Base-by-base conservation (phyloP, 805 yeast species). In the Metschnikowia chrysomelidarum region DNA sequence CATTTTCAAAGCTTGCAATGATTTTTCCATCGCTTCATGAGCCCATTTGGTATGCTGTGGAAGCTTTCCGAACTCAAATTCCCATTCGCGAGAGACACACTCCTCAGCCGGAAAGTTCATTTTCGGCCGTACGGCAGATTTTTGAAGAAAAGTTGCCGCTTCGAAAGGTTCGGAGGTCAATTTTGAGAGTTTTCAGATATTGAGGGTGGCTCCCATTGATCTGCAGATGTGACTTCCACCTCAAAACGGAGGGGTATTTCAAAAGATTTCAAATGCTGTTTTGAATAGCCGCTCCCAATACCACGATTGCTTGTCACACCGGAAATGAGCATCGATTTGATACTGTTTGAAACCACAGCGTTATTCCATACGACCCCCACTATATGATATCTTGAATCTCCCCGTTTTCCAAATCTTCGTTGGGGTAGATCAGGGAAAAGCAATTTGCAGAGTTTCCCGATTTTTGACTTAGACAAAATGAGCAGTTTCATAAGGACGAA, bases 311-410 rank as follows among this genome's bases (percentile, higher is more conserved):
- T 20, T 3, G 18, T 1, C 8, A 10, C 15, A 5, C 19, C 32
- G 11, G 9, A 28, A 28, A 24, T 28, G 24, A 14, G 15, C 14
- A 10, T 4, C 4, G 32, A 17, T 16, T 12, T 28, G 24, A n/a
- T 14, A 19, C 19, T 13, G 3, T n/a, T 7, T 13, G 13, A n/a
- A 10, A 65, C 55, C 9, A 66, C 50, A 24, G 55, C 54, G n/a
- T 57, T 54, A 38, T 63, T 66, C 71, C 71, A 64, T 7, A 57
- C 43, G 2, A 67, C 64, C 1, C 71, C 71, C 30, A 65, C 50
- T 40, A 66, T 66, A 34, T 66, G 62, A 40, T 63, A 67, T 42
- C 64, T 67, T 4, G 71, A 66, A 30, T 63, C 68, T n/a, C 73
- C 73, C 27, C 73, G 44, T 34, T 61, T 52, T 4, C 73, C 73